Evolutionary conservation across 2,329 filamentous ascomycete species (phyloP).

Genomic region (Trichoderma koningiopsis): DNA sequence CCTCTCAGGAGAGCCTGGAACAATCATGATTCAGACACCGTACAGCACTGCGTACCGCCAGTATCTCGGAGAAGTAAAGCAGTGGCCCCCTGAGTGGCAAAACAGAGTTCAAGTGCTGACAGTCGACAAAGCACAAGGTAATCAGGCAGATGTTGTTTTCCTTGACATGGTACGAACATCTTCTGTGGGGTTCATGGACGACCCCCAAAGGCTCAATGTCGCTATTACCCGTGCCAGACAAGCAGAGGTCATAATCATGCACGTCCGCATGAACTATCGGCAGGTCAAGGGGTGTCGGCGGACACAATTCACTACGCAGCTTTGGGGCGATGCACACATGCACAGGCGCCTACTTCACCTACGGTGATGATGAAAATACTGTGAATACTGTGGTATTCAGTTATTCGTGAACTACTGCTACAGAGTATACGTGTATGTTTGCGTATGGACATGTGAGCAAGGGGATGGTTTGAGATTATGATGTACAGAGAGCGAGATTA

Average conservation of each 20-base stretch:
- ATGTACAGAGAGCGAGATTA: background rate
- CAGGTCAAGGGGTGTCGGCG: conserved; percentile 26
- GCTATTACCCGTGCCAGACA: conserved; percentile 49
- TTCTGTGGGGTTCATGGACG: conserved; percentile 46
- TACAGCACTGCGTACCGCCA: conserved; percentile 44
- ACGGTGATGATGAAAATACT: background rate
- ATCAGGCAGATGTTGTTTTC: conserved; percentile 52
- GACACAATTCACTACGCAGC: conserved; percentile 33
- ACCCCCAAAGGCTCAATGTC: conserved; percentile 49
- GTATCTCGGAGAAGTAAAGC: conserved; percentile 39
- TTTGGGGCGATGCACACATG: conserved; percentile 38
- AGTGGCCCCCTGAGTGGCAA: conserved; percentile 35
- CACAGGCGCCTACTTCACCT: conserved; percentile 32
- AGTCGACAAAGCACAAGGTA: conserved; percentile 49
- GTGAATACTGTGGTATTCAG: background rate
- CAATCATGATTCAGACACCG: conserved; percentile 48
- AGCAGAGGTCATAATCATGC: conserved; percentile 51
- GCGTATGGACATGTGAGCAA: background rate
- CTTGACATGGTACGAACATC: conserved; percentile 50
- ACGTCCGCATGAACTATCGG: conserved; percentile 40
- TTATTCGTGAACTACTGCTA: background rate
- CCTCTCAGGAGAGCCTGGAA: conserved; percentile 37
- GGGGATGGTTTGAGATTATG: background rate
- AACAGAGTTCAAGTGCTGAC: conserved; percentile 45
- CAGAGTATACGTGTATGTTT: background rate